These are phyloP conservation scores for Phytophthora quininea DNA, from an alignment of 352 stramenopile genomes.

Conservation along the genomic window DNA sequence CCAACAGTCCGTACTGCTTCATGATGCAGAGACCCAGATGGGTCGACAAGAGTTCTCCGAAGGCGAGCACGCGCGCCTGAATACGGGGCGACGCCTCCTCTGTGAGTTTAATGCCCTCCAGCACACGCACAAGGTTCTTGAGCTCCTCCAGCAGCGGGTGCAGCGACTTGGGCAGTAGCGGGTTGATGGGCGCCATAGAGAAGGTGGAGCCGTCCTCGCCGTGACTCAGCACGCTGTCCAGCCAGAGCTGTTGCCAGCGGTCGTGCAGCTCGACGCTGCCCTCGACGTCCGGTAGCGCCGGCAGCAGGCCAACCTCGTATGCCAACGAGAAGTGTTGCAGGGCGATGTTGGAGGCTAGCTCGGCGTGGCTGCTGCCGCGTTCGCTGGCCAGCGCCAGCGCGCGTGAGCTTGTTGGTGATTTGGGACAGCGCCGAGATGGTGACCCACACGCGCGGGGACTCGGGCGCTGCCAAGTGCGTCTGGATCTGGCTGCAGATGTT, in stretches of 20 bases:
- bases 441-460: slow-evolving; percentile 74
- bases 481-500: slow-evolving; percentile 81
- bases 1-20: slow-evolving; percentile 52
- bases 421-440: slow-evolving; percentile 89
- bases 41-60: slow-evolving; percentile 87
- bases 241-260: slow-evolving; percentile 66
- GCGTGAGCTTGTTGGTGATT: slow-evolving; percentile 87
- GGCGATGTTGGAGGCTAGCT: slow-evolving; percentile 55
- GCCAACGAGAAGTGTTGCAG: slow-evolving; percentile 78
- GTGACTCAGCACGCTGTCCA: slow-evolving; percentile 55
- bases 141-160: slow-evolving; percentile 81
- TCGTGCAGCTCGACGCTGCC: slow-evolving; percentile 53
- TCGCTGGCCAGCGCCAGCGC: slow-evolving; percentile 52
- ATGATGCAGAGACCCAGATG: slow-evolving; percentile 84
- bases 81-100: slow-evolving; percentile 88
- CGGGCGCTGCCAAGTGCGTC: slow-evolving; percentile 48
- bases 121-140: slow-evolving; percentile 78
- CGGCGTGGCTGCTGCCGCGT: slow-evolving; percentile 41
- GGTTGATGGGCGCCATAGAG: slow-evolving; percentile 46
- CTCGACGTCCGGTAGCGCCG: slow-evolving; percentile 43
- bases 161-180: slow-evolving; percentile 46
- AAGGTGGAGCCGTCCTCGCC: slow-evolving; percentile 55
- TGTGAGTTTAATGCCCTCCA: slow-evolving; percentile 88
- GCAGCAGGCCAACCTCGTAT: slow-evolving; percentile 69
- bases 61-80: slow-evolving; percentile 82